Evolutionary conservation across 345 rosid genomes (phyloP), one percentile per base, ranked within the genome.

Genomic region (Combretum micranthum): DNA sequence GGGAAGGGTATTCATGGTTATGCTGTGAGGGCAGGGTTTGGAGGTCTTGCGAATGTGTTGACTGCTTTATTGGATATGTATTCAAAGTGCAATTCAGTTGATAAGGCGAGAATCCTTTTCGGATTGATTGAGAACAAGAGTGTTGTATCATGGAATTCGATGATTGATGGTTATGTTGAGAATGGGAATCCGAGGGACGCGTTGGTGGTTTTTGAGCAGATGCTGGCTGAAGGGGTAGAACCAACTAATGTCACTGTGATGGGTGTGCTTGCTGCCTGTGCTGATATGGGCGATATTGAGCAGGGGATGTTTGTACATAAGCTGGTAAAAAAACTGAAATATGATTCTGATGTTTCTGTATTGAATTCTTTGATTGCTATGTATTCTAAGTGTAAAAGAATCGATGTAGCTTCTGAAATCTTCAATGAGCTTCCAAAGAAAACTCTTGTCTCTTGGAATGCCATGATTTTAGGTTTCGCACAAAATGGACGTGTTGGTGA

Each of bases 61-160:
- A 81, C 93, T 19, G 82, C 96, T 50, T 67, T 90, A 70, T 64
- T 86, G 66, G 85, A 86, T 50, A 79, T 91, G 90, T 91, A 88
- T 57, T 76, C 92, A 0, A 80, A 87, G 63, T 88, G 95, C 60
- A 80, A 83, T 56, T 57, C 56, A 54, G 64, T 86, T 55, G 57
- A 55, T 23, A 69, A 57, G 64, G 88, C 96, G 55, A 56, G 82
- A 25, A 57, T 59, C 55, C 59, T 87, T 47, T 90, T 90, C 54
- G 79, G 85, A 68, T 62, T 72, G 56, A 79, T 87, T 82, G 65
- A 67, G 20, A 61, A 60, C 4, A 76, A 63, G 72, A 84, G 77
- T 58, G 81, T 77, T 48, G 97, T 83, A 52, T 79, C 88, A 0
- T 90, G 97, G 98, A 91, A 91, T 71, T 85, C 98, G 1, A 77